Base-by-base conservation (phyloP, 495 filamentous ascomycete genomes). In the Cercophora newfieldiana region DNA sequence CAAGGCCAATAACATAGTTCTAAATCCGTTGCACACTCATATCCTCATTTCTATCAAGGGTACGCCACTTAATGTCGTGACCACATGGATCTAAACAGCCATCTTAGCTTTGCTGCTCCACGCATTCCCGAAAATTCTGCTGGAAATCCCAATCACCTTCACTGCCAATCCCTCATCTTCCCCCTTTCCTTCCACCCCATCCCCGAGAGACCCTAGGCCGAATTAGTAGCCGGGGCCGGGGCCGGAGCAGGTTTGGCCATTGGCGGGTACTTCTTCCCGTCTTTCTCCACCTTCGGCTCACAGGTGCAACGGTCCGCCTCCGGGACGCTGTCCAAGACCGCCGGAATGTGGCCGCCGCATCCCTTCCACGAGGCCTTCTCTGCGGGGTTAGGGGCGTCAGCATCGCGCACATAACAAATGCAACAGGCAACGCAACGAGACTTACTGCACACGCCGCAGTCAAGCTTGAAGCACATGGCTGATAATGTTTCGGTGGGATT, bases 321-420 rank as follows among this genome's bases (percentile, higher is more conserved):
- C 1, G 87, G 82, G 33, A 91, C 74, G 0, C 71, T 49, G 71
- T 90, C 88, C 78, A 92, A 83, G 18, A 91, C 89, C 1, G 69
- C 73, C n/a, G 88, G 82, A 53, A 92, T 82, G 69, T 92, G 90
- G 44, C 29, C 72, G 50, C 90, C 90, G 77, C 90, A 92, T 63
- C 90, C 90, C 72, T 76, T 82, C 90, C 90, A 92, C 56, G 87
- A 21, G 1, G 54, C 28, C 54, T 58, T 58, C 30, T 58, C 54
- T 58, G 3, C 4, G 12, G 37, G 18, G 10, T 8, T 14, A 44
- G 12, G 12, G 2, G 4, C 12, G 37, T 44, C 37, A 44, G 37
- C 10, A 2, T 16, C 2, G 12, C 18, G 10, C 37, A 14, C 37
- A 6, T 44, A 16, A n/a, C 37, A 44, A 4, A 44, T 14, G 3